phyloP scores from a whole-genome alignment of 148 eudicot genomes.

The Fagopyrum tataricum region DNA sequence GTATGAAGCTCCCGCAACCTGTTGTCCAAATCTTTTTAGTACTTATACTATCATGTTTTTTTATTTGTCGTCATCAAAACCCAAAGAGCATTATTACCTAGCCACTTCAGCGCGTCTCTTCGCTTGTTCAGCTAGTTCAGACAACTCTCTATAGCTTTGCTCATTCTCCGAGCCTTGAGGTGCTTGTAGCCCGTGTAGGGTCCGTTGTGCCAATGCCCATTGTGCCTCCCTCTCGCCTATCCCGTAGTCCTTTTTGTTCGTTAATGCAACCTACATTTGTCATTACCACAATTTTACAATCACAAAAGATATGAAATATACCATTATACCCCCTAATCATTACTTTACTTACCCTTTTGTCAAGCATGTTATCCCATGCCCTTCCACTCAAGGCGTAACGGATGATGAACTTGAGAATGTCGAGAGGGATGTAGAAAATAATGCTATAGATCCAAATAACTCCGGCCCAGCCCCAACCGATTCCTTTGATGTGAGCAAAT shows the following conservation, averaged over 20 bases:
- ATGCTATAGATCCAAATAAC: constrained; percentile 75
- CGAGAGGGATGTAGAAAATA: constrained; percentile 57
- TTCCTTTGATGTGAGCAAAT: constrained; percentile 53
- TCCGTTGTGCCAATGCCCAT: constrained; percentile 72
- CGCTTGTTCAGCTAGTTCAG: constrained; percentile 77
- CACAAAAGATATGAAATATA: too few species aligned
- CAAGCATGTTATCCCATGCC: constrained; percentile 64
- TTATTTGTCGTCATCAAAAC: too few species aligned
- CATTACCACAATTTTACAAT: too few species aligned
- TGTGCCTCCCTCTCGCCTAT: constrained; percentile 75
- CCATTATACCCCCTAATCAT: too few species aligned
- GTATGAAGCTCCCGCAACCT: constrained; percentile 29
- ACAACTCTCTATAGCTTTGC: constrained; percentile 54
- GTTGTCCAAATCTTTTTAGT: neutral
- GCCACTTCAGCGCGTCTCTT: constrained; percentile 77
- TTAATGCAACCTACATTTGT: constrained; percentile 51
- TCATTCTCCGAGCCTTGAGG: constrained; percentile 36
- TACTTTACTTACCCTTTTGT: constrained; percentile 52
- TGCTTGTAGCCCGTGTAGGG: constrained; percentile 64
- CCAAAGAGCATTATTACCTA: constrained; percentile 28
- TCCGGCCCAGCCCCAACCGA: constrained; percentile 93
- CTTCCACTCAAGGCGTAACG: constrained; percentile 54
- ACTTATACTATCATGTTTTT: neutral
- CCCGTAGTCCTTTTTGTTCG: constrained; percentile 67
- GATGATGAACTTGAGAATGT: constrained; percentile 55